These are phyloP conservation scores for Epithemia pelagica DNA, from an alignment of 108 stramenopile genomes.

Conservation along the genomic window DNA sequence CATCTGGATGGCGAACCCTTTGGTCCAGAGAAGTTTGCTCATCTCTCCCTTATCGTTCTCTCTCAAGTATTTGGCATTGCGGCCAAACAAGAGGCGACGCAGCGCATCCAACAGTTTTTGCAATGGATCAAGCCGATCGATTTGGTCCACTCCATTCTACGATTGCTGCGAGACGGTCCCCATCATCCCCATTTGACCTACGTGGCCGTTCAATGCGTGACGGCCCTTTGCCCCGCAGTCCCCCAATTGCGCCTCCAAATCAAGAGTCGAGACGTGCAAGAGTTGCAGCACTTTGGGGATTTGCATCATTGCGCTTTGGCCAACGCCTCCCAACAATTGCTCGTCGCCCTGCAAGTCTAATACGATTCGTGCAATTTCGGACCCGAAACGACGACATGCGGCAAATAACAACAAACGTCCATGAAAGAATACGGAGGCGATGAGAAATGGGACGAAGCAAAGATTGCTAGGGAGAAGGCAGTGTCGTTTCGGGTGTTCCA, in stretches of 20 bases:
- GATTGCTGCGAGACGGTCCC: neutral
- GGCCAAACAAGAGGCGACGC: neutral
- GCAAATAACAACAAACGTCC: too few relatives aligned
- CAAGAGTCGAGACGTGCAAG: neutral
- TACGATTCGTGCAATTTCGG: too few relatives aligned
- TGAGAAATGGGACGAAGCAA: too few relatives aligned
- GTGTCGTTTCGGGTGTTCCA: too few relatives aligned
- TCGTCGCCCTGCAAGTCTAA: neutral
- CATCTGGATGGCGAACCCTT: neutral
- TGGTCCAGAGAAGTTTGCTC: neutral
- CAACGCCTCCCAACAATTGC: neutral
- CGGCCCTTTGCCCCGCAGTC: neutral
- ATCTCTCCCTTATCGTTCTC: neutral
- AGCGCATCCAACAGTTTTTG: neutral
- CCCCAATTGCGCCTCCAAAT: neutral
- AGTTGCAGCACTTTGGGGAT: neutral
- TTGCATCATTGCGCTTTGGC: neutral
- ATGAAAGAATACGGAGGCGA: too few relatives aligned
- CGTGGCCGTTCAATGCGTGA: neutral
- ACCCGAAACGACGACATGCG: too few relatives aligned
- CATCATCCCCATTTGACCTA: conserved; percentile 1
- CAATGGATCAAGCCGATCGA: neutral
- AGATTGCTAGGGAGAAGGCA: too few relatives aligned
- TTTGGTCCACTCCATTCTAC: neutral
- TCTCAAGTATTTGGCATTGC: neutral